Evolutionary conservation across 1,284 basidiomycete species (phyloP).

Genomic region (Sanghuangporus sanghuang): DNA sequence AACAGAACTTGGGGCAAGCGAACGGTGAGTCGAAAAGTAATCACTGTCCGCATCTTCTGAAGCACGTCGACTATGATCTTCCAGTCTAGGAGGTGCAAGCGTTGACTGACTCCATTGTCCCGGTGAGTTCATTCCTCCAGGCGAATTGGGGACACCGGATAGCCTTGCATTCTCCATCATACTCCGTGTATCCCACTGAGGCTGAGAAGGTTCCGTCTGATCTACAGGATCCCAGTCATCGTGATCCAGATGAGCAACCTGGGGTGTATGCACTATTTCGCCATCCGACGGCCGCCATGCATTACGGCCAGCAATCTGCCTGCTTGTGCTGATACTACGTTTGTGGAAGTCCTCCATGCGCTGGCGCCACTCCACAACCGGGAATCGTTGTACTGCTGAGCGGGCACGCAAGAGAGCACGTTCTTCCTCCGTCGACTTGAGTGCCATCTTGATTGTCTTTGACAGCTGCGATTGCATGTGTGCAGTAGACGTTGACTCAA

Average conservation of each 20-base stretch:
- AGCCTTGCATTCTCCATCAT: constrained; percentile 29
- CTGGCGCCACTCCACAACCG: constrained; percentile 94
- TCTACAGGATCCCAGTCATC: constrained; percentile 55
- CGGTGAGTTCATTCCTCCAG: constrained; percentile 37
- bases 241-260: constrained; percentile 35
- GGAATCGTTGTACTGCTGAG: constrained; percentile 91
- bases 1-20: constrained; percentile 12
- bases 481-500: constrained; percentile 83
- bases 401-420: constrained; percentile 87
- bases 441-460: constrained; percentile 89
- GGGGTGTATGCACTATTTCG: constrained; percentile 41
- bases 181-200: constrained; percentile 46
- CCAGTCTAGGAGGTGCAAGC: constrained; percentile 27
- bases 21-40: constrained; percentile 38
- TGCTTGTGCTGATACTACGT: constrained; percentile 73
- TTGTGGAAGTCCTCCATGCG: constrained; percentile 91
- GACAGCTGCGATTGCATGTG: constrained; percentile 94
- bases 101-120: constrained; percentile 54
- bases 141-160: constrained; percentile 20
- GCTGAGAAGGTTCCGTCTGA: constrained; percentile 44
- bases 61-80: constrained; percentile 23
- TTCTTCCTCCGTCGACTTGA: constrained; percentile 87
- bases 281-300: constrained; percentile 78
- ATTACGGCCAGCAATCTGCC: constrained; percentile 59
- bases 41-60: constrained; percentile 39